A percentile compares a stretch with the other conserved stretches of the same genome.
These are phyloP conservation scores for Hymenoscyphus repandus DNA, from an alignment of 2,329 filamentous ascomycete species.

Conservation along the genomic window DNA sequence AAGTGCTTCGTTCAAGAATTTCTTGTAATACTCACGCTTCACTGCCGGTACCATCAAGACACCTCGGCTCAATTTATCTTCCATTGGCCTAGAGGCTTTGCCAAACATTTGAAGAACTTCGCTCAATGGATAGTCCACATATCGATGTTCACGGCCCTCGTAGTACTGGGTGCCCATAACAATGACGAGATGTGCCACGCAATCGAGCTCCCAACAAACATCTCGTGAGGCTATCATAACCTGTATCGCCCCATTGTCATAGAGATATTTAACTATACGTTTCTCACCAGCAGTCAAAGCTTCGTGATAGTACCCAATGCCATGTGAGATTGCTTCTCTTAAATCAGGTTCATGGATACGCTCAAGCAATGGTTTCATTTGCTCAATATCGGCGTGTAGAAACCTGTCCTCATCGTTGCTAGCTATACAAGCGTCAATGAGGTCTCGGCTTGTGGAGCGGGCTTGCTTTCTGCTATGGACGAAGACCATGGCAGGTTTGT, in stretches of 20 bases:
- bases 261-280: conserved; percentile 89
- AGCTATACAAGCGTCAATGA: conserved; percentile 79
- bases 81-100: conserved; percentile 73
- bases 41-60: conserved; percentile 95
- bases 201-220: conserved; percentile 92
- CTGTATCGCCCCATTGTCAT: conserved; percentile 67
- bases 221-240: conserved; percentile 74
- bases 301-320: conserved; percentile 96
- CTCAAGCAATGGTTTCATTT: conserved; percentile 75
- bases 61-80: conserved; percentile 77
- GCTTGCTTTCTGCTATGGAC: conserved; percentile 93
- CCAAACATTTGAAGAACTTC: conserved; percentile 98
- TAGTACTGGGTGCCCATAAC: conserved; percentile 99
- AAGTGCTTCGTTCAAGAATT: conserved; percentile 93
- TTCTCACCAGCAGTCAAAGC: conserved; percentile 84
- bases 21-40: conserved; percentile 97
- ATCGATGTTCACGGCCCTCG: conserved; percentile 92
- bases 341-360: conserved; percentile 82
- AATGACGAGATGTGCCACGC: conserved; percentile 82
- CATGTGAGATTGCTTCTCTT: conserved; percentile 84
- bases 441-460: conserved; percentile 76
- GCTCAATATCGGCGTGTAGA: conserved; percentile 75
- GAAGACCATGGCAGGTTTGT: conserved; percentile 88
- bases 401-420: conserved; percentile 94
- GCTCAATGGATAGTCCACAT: conserved; percentile 91